Evolutionary conservation across 192 early-diverging fungal species (phyloP).

Genomic region (Radiomyces spectabilis): DNA sequence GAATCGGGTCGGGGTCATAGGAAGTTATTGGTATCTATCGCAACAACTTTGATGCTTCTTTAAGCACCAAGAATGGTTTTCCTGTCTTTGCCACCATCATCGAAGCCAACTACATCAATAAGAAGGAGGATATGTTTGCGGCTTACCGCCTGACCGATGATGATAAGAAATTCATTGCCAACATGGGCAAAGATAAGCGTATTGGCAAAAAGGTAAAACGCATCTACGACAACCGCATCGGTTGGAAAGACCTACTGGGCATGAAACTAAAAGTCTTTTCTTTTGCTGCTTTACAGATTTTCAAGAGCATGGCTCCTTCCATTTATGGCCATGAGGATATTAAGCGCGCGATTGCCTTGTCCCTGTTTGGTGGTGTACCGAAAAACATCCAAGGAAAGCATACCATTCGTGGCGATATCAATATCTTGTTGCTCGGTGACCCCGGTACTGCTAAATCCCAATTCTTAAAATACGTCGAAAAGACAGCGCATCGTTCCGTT

Average conservation of each 20-base stretch:
- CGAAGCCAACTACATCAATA: conserved; percentile 91
- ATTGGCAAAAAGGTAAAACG: conserved; percentile 66
- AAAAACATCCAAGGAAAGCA: conserved; percentile 94
- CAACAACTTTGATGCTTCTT: conserved; percentile 86
- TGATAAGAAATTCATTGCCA: conserved; percentile 71
- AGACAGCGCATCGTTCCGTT: conserved; percentile 77
- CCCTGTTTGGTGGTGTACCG: conserved; percentile 93
- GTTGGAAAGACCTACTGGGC: neutral
- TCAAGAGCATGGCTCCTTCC: conserved; percentile 95
- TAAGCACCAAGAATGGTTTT: conserved; percentile 90
- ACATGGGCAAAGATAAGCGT: conserved; percentile 65
- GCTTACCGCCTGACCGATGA: conserved; percentile 86
- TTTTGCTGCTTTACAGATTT: conserved; percentile 47
- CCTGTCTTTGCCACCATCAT: conserved; percentile 95
- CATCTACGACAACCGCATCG: neutral
- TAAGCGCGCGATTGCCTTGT: conserved; percentile 86
- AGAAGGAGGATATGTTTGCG: conserved; percentile 85
- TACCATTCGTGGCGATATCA: conserved; percentile 95
- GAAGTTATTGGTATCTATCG: conserved; percentile 93
- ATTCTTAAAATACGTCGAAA: conserved; percentile 79
- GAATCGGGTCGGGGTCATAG: too few relatives aligned
- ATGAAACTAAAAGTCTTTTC: neutral
- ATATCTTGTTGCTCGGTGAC: conserved; percentile 88
- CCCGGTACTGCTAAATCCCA: conserved; percentile 87
- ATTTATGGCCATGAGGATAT: conserved; percentile 98